A percentile compares a stretch with the other conserved stretches of the same genome.
Conservation (phyloP, 2,329 filamentous ascomycete species). For the Beauveria varroae region DNA sequence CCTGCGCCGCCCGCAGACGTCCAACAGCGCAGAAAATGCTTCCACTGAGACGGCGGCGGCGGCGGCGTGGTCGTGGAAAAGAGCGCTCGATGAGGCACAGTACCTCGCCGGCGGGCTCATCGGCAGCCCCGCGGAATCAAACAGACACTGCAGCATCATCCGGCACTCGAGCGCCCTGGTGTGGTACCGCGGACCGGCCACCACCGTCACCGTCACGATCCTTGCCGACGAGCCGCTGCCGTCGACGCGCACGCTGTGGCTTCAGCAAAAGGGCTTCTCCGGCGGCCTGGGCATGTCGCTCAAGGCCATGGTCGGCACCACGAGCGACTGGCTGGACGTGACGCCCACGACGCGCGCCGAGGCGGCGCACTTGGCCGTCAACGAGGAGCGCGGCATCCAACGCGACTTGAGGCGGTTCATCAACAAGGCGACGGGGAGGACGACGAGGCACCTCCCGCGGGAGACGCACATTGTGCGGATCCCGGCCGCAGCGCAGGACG, state of each 20-base stretch:
- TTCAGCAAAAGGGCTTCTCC: slow-evolving; percentile 61
- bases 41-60: slow-evolving; percentile 13
- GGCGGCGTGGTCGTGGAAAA: slow-evolving; percentile 33
- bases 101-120: slow-evolving; percentile 61
- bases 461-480: slow-evolving; percentile 61
- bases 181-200: slow-evolving; percentile 58
- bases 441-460: slow-evolving; percentile 42
- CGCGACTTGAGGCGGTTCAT: slow-evolving; percentile 58
- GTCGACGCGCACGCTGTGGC: slow-evolving; percentile 51
- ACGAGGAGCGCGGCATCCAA: slow-evolving; percentile 60
- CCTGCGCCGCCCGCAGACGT: neutral
- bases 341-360: slow-evolving; percentile 47
- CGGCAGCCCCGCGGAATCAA: slow-evolving; percentile 55
- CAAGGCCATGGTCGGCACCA: slow-evolving; percentile 54
- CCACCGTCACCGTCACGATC: slow-evolving; percentile 56
- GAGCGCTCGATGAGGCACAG: slow-evolving; percentile 48
- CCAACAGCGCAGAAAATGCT: neutral
- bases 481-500: slow-evolving; percentile 54
- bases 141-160: slow-evolving; percentile 57
- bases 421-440: slow-evolving; percentile 44
- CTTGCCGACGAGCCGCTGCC: slow-evolving; percentile 54
- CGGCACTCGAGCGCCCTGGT: slow-evolving; percentile 58
- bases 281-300: slow-evolving; percentile 62
- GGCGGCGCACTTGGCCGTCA: slow-evolving; percentile 40
- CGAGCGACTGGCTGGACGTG: slow-evolving; percentile 58